Evolutionary conservation across 2,329 filamentous ascomycete genomes (phyloP).

Genomic region (Clathrospora elynae): DNA sequence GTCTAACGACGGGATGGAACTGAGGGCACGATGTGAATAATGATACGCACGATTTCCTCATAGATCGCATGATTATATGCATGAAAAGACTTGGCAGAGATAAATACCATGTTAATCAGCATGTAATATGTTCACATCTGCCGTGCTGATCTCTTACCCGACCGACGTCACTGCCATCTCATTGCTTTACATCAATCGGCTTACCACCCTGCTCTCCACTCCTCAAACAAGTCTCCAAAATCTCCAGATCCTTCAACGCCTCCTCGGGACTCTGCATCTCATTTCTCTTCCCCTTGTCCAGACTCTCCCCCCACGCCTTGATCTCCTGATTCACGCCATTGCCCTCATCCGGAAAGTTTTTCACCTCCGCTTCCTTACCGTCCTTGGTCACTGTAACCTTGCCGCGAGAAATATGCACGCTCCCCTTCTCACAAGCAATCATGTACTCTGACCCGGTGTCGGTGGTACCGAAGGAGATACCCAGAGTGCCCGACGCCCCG

Average conservation of each 20-base stretch:
- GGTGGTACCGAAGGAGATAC: slow-evolving; percentile 63
- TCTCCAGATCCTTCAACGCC: slow-evolving; percentile 65
- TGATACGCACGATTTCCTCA: too few species aligned
- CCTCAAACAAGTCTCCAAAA: slow-evolving; percentile 53
- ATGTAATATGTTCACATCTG: too few species aligned
- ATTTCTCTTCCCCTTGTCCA: slow-evolving; percentile 57
- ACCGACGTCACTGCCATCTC: too few species aligned
- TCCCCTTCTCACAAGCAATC: slow-evolving; percentile 63
- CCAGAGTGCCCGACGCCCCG: slow-evolving; percentile 63
- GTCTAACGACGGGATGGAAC: too few species aligned
- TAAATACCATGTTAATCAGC: too few species aligned
- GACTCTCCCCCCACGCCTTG: slow-evolving; percentile 62
- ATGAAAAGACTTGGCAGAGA: too few species aligned
- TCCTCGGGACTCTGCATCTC: slow-evolving; percentile 61
- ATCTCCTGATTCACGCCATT: slow-evolving; percentile 65
- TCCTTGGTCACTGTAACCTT: slow-evolving; percentile 38
- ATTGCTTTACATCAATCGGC: slow-evolving; percentile 30
- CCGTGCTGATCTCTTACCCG: too few species aligned
- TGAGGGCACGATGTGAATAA: too few species aligned
- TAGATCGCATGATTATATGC: too few species aligned
- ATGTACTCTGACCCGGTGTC: slow-evolving; percentile 61
- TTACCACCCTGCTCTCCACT: slow-evolving; percentile 49
- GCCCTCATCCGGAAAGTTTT: slow-evolving; percentile 56
- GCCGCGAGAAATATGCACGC: slow-evolving; percentile 57
- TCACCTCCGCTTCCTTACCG: slow-evolving; percentile 41